Evolutionary conservation across 106 monocot genomes (phyloP), one percentile per base, ranked within the genome.

Genomic region (Triglochin maritima): DNA sequence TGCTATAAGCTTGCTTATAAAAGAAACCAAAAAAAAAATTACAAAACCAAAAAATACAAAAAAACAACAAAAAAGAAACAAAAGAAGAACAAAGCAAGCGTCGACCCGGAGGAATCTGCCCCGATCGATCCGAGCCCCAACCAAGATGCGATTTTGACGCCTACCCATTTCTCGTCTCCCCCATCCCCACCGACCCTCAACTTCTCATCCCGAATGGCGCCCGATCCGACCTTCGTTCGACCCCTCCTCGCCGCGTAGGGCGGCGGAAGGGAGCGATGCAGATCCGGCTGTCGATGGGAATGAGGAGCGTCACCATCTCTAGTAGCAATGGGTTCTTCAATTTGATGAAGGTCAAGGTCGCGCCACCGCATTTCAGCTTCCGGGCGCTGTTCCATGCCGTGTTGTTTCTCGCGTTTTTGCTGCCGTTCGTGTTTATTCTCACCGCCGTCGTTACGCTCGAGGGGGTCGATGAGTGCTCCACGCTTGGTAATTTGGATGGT

Each of bases 291-390:
- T 93, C 92, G 49, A 87, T 85, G 69, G 82, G 92, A 71, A 87
- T 85, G 85, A 85, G 87, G 77, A 92, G 85, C 80, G 81, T 92
- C 74, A 88, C 85, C 63, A 93, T 90, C 66, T 88, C 87, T 46
- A 56, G 83, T 66, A 84, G 62, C 81, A 78, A 86, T 78, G 90
- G 90, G 17, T 72, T 92, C 49, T 71, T 90, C 55, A 90, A 90
- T 66, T 72, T 83, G 72, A 85, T 85, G 87, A 95, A 90, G 87
- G 70, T 87, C 61, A 95, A 85, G 68, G 83, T 77, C 29, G 74
- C 76, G 29, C 69, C 69, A 10, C 68, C 62, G 47, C 60, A 69
- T 16, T 10, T 76, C 17, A 69, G 69, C 5, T 63, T 69, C 69
- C 48, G 69, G 54, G 56, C 60, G 4, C 50, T 76, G 46, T 69